Evolutionary conservation across 495 filamentous ascomycete genomes (phyloP).

Genomic region (Neurospora tetraspora): DNA sequence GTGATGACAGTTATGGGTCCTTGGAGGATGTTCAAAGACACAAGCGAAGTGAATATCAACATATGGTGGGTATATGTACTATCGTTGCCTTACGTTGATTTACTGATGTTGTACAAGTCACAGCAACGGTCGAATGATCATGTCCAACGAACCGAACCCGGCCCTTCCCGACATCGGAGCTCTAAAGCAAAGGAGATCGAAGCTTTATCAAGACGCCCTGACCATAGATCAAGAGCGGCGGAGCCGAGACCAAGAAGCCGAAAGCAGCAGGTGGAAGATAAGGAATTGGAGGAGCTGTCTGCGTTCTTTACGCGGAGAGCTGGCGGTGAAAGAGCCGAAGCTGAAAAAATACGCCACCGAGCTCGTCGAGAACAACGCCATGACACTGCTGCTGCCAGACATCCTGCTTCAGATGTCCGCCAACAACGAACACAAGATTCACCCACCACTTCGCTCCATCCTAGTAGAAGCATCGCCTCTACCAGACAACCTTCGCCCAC

Average conservation of each 20-base stretch:
- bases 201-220: background rate
- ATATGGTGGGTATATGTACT: background rate
- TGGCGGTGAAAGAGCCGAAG: background rate
- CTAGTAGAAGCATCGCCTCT: background rate
- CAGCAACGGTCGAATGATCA: background rate
- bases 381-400: background rate
- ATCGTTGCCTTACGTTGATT: background rate
- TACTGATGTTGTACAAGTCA: background rate
- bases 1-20: background rate
- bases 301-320: conserved; percentile 27
- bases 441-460: background rate
- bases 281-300: conserved; percentile 29
- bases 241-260: conserved; percentile 14
- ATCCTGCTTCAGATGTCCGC: background rate
- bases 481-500: background rate
- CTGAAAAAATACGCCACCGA: background rate
- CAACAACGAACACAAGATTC: background rate
- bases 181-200: background rate
- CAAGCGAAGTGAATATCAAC: background rate
- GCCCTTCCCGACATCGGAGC: background rate
- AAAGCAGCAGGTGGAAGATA: conserved; percentile 14
- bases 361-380: background rate
- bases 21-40: background rate
- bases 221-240: background rate
- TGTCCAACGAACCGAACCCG: background rate